Conservation (phyloP, 1,284 basidiomycete genomes). For the Apiotrichum porosum region DNA sequence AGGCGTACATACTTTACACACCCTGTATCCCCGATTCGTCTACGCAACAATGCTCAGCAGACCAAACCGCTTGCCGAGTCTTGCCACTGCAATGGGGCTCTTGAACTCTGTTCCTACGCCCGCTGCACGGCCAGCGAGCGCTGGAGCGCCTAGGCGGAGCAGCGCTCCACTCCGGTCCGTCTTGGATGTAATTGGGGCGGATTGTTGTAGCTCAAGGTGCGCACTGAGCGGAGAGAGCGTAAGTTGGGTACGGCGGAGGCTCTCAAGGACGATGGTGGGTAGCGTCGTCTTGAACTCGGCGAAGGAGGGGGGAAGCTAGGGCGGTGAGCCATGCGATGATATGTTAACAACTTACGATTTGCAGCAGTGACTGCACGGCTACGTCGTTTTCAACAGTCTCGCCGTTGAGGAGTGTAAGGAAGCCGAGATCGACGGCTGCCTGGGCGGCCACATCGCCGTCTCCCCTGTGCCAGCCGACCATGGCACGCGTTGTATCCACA, state of each 20-base stretch:
- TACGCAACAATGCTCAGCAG: conserved; percentile 40
- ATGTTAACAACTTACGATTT: conserved; percentile 17
- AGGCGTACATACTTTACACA: too few species aligned
- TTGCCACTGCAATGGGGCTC: conserved; percentile 42
- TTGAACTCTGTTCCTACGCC: conserved; percentile 35
- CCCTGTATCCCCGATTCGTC: too few species aligned
- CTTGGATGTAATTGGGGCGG: background rate
- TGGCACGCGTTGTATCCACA: conserved; percentile 12
- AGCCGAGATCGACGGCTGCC: conserved; percentile 34
- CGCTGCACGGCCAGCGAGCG: conserved; percentile 9
- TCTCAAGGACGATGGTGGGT: conserved; percentile 23
- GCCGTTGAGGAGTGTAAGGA: conserved; percentile 28
- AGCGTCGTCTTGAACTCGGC: conserved; percentile 7
- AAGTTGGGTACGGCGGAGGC: conserved; percentile 35
- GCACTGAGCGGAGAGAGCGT: conserved; percentile 29
- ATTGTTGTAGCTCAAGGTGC: conserved; percentile 21
- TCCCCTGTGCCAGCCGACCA: conserved; percentile 30
- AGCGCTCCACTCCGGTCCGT: conserved; percentile 29
- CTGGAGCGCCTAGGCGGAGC: conserved; percentile 36
- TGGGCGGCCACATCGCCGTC: conserved; percentile 23
- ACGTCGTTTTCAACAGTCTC: conserved; percentile 16
- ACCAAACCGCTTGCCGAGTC: conserved; percentile 45
- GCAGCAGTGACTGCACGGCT: conserved; percentile 18
- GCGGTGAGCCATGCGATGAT: background rate
- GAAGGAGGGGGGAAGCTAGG: conserved; percentile 1